Evolutionary conservation across 1,284 basidiomycete genomes (phyloP).

Genomic region (Entoloma clypeatum): DNA sequence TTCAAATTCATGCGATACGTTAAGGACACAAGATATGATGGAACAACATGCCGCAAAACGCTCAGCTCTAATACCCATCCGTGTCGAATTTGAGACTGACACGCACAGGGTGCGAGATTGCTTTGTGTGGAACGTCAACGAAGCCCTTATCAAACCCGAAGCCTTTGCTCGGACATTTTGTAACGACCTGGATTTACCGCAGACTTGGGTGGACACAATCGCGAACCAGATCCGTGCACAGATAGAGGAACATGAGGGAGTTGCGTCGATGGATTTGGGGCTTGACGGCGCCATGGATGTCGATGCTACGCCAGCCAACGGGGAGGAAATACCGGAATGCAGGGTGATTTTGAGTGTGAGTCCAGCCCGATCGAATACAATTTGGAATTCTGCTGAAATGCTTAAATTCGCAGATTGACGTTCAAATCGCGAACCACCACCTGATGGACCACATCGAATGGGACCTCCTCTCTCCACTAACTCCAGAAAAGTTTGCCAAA

Average conservation of each 20-base stretch:
- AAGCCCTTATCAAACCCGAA: slow-evolving; percentile 76
- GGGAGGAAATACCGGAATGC: slow-evolving; percentile 75
- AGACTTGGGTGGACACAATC: slow-evolving; percentile 72
- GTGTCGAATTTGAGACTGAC: slow-evolving; percentile 92
- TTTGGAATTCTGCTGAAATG: neutral
- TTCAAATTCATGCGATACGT: slow-evolving; percentile 1
- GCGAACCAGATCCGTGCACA: slow-evolving; percentile 87
- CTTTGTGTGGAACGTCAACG: slow-evolving; percentile 95
- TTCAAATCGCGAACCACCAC: slow-evolving; percentile 92
- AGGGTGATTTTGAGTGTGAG: slow-evolving; percentile 86
- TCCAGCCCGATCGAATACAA: slow-evolving; percentile 14
- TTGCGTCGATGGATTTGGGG: slow-evolving; percentile 74
- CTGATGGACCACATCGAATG: slow-evolving; percentile 96
- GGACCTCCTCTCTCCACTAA: slow-evolving; percentile 91
- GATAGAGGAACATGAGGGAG: slow-evolving; percentile 81
- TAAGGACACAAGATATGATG: slow-evolving; percentile 63
- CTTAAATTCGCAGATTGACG: slow-evolving; percentile 72
- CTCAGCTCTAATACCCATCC: slow-evolving; percentile 83
- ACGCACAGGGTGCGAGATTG: slow-evolving; percentile 90
- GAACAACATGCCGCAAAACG: slow-evolving; percentile 61
- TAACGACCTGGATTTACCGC: slow-evolving; percentile 79
- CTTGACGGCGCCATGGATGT: slow-evolving; percentile 56
- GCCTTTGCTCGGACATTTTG: slow-evolving; percentile 86
- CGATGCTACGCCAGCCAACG: slow-evolving; percentile 37
- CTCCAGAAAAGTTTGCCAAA: slow-evolving; percentile 82